phyloP scores from a whole-genome alignment of 2,329 filamentous ascomycete species.

The Cladorrhinum sp. region DNA sequence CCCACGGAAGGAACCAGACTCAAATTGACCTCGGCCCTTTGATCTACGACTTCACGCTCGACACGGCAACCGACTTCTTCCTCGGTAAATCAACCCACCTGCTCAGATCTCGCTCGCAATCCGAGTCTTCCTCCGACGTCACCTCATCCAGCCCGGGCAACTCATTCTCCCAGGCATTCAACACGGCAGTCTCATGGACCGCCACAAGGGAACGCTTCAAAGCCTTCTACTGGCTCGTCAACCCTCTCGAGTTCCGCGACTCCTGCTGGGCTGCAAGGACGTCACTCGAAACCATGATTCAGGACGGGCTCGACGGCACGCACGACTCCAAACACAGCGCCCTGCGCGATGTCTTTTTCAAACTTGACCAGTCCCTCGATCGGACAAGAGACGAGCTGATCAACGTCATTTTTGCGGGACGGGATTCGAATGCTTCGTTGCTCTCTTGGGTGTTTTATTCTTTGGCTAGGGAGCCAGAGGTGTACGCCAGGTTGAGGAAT shows the following conservation, averaged over 20 bases:
- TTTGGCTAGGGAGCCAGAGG: background rate
- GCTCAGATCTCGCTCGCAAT: background rate
- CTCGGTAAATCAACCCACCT: background rate
- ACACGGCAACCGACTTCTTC: background rate
- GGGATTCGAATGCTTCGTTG: background rate
- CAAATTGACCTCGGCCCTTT: background rate
- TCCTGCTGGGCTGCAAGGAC: background rate
- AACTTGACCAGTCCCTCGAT: background rate
- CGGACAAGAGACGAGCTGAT: background rate
- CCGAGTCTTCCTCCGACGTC: too few species aligned
- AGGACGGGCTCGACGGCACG: background rate
- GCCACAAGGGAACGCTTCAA: background rate
- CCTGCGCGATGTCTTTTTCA: background rate
- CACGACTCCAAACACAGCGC: background rate
- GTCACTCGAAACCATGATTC: background rate
- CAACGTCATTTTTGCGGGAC: background rate
- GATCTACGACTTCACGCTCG: background rate
- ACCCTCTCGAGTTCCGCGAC: background rate
- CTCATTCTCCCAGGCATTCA: background rate
- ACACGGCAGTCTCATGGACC: background rate
- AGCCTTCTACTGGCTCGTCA: background rate
- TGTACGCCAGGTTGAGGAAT: background rate
- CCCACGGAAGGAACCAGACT: background rate
- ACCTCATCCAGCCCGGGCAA: background rate
- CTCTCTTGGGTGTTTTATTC: background rate